phyloP scores from a whole-genome alignment of 2,329 filamentous ascomycete species.

The Phoma sp. region DNA sequence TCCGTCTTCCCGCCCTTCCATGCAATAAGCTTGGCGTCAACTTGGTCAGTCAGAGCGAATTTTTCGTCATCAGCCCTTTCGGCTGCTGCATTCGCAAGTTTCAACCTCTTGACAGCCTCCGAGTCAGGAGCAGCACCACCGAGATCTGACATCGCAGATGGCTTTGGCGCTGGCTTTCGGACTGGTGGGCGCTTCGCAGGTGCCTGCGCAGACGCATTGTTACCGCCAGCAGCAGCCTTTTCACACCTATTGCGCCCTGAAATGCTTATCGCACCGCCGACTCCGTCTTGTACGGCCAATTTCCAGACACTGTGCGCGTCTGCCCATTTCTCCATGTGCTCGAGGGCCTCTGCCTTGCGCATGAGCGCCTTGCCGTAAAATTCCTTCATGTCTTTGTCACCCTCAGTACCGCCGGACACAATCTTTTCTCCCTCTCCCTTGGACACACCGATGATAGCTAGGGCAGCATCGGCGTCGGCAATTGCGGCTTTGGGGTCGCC shows the following conservation, averaged over 20 bases:
- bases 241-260: slow-evolving; percentile 90
- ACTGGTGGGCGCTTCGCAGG: slow-evolving; percentile 37
- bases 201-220: slow-evolving; percentile 24
- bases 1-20: slow-evolving; percentile 95
- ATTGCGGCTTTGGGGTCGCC: slow-evolving; percentile 90
- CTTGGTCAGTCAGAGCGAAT: slow-evolving; percentile 83
- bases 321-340: slow-evolving; percentile 92
- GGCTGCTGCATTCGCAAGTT: slow-evolving; percentile 83
- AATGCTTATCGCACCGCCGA: slow-evolving; percentile 84
- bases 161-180: slow-evolving; percentile 35
- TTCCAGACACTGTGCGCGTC: slow-evolving; percentile 86
- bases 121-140: slow-evolving; percentile 60
- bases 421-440: slow-evolving; percentile 84
- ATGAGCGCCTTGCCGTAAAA: slow-evolving; percentile 93
- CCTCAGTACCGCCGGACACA: slow-evolving; percentile 65
- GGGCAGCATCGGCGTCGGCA: slow-evolving; percentile 79
- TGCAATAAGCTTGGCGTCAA: slow-evolving; percentile 77
- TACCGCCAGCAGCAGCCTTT: slow-evolving; percentile 68
- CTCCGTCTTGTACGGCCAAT: slow-evolving; percentile 79
- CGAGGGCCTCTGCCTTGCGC: slow-evolving; percentile 93
- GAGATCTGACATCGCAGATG: slow-evolving; percentile 54
- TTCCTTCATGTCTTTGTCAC: slow-evolving; percentile 84
- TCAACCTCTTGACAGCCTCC: slow-evolving; percentile 81
- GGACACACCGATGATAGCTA: slow-evolving; percentile 79
- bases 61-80: slow-evolving; percentile 91